Conservation (phyloP, 2,329 filamentous ascomycete species). For the Blastomyces silverae region DNA sequence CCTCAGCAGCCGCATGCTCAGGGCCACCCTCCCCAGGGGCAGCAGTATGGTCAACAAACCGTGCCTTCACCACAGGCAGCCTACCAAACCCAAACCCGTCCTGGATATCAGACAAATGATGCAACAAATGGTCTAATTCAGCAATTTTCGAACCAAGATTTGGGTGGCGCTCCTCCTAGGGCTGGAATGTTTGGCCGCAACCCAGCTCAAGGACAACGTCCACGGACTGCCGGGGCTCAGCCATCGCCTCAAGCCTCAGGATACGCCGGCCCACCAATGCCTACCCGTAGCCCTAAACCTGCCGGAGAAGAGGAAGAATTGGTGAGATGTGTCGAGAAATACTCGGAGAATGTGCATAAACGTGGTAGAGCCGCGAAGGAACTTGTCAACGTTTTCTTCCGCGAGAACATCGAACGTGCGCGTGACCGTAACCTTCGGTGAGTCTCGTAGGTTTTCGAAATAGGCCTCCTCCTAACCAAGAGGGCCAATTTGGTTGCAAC, state of each 20-base stretch:
- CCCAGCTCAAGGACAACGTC: slow-evolving; percentile 63
- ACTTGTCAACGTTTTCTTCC: slow-evolving; percentile 76
- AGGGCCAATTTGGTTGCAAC: neutral
- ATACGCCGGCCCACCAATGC: slow-evolving; percentile 64
- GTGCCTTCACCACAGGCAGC: slow-evolving; percentile 52
- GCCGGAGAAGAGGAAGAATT: slow-evolving; percentile 63
- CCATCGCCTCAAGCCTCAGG: slow-evolving; percentile 51
- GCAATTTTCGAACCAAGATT: slow-evolving; percentile 94
- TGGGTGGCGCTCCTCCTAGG: slow-evolving; percentile 64
- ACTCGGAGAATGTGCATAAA: slow-evolving; percentile 79
- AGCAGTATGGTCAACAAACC: slow-evolving; percentile 48
- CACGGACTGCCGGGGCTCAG: slow-evolving; percentile 70
- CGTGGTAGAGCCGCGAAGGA: slow-evolving; percentile 59
- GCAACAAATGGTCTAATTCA: slow-evolving; percentile 86
- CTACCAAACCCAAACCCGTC: slow-evolving; percentile 48
- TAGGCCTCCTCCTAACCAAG: neutral
- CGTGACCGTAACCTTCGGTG: slow-evolving; percentile 92
- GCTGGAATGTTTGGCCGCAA: slow-evolving; percentile 63
- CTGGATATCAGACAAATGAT: slow-evolving; percentile 58
- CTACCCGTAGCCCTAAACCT: slow-evolving; percentile 49
- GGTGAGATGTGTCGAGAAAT: slow-evolving; percentile 71
- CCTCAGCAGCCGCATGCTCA: slow-evolving; percentile 26
- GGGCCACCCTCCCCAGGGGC: slow-evolving; percentile 44
- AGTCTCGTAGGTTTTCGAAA: slow-evolving; percentile 25
- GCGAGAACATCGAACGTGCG: slow-evolving; percentile 94